A percentile compares a stretch with the other conserved stretches of the same genome.
phyloP scores from a whole-genome alignment of 306 rosid species.

The Corylus americana region DNA sequence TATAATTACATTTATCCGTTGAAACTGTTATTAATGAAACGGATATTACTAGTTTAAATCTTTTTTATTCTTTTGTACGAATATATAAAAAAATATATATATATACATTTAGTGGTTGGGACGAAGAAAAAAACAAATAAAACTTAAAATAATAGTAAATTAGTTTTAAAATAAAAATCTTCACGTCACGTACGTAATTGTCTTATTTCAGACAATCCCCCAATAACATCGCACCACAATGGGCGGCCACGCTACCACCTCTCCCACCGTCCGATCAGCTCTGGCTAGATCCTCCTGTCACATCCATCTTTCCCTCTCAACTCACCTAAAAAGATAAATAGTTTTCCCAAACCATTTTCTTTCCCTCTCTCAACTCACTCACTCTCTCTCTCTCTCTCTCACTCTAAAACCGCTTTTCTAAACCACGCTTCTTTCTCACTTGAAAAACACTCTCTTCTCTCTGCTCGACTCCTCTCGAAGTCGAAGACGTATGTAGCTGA shows the following conservation, averaged over 20 bases:
- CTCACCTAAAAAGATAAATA: slow-evolving; percentile 6
- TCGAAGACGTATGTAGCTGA: not conserved
- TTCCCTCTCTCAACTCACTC: not conserved
- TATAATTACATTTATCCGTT: too few relatives aligned
- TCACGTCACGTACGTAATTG: slow-evolving; percentile 32
- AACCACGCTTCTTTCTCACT: not conserved
- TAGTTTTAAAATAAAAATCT: not conserved
- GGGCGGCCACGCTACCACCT: slow-evolving; percentile 40
- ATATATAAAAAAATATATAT: too few relatives aligned
- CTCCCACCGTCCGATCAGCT: slow-evolving; percentile 48
- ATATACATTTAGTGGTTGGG: too few relatives aligned
- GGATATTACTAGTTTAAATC: too few relatives aligned
- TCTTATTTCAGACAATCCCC: slow-evolving; percentile 31
- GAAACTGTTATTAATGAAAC: too few relatives aligned
- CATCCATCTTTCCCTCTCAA: slow-evolving; percentile 19
- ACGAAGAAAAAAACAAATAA: not conserved
- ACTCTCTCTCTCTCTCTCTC: not conserved
- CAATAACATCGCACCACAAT: slow-evolving; percentile 34
- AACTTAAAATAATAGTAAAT: too few relatives aligned
- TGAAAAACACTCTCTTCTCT: not conserved
- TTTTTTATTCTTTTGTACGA: too few relatives aligned
- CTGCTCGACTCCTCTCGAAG: not conserved
- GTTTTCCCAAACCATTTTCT: not conserved
- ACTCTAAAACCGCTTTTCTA: not conserved
- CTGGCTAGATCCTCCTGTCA: slow-evolving; percentile 26